Evolutionary conservation across 768 basidiomycete species (phyloP).

Genomic region (Xanthoconium stramineum): DNA sequence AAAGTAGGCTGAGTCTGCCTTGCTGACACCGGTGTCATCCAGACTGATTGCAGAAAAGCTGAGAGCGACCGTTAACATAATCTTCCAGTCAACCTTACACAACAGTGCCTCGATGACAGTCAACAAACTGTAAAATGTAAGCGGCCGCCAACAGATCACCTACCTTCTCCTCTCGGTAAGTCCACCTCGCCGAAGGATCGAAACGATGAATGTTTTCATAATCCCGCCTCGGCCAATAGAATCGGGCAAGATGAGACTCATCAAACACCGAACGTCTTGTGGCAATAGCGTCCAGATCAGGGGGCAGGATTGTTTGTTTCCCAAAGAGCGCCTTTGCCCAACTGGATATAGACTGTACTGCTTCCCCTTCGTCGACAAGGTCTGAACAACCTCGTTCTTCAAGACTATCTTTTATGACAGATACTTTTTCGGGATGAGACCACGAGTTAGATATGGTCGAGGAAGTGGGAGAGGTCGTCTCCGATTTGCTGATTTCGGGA

Average conservation of each 20-base stretch:
- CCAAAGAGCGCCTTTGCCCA: neutral
- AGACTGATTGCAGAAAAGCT: slow-evolving; percentile 57
- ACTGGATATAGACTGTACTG: neutral
- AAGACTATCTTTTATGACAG: neutral
- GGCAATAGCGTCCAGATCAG: slow-evolving; percentile 37
- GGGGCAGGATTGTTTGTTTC: neutral
- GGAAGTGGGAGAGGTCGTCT: neutral
- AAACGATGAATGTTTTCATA: no score
- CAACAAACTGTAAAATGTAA: no score
- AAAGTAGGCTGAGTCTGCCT: slow-evolving; percentile 59
- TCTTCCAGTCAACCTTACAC: slow-evolving; percentile 58
- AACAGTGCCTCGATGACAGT: slow-evolving; percentile 37
- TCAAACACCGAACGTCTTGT: slow-evolving; percentile 28
- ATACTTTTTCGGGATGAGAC: neutral
- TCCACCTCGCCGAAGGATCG: slow-evolving; percentile 50
- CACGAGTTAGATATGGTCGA: neutral
- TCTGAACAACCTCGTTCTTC: neutral
- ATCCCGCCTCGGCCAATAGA: slow-evolving; percentile 38
- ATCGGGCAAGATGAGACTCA: slow-evolving; percentile 36
- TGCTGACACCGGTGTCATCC: slow-evolving; percentile 50
- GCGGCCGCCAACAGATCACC: neutral
- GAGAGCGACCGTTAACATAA: slow-evolving; percentile 54
- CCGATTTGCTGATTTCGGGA: no score
- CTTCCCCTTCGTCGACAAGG: slow-evolving; percentile 10
- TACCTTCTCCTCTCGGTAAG: slow-evolving; percentile 51